phyloP scores from a whole-genome alignment of 2,329 filamentous ascomycete genomes.

The Nectriaceae sp. region DNA sequence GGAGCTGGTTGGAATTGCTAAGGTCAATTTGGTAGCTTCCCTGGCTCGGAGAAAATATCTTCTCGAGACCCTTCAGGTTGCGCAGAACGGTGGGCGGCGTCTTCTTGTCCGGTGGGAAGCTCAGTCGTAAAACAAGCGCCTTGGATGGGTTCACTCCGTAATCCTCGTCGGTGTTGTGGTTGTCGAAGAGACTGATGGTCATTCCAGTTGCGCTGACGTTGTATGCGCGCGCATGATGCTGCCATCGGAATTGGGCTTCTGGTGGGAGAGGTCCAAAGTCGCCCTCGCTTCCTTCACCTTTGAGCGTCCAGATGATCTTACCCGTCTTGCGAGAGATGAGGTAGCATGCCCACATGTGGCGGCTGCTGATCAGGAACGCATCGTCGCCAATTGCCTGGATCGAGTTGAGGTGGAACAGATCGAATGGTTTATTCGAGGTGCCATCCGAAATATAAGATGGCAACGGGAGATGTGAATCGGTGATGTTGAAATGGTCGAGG shows the following conservation, averaged over 20 bases:
- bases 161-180: constrained; percentile 30
- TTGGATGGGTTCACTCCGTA: constrained; percentile 6
- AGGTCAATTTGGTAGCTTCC: constrained; percentile 21
- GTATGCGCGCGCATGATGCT: constrained; percentile 36
- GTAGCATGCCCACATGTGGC: constrained; percentile 24
- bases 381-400: constrained; percentile 23
- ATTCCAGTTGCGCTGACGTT: constrained; percentile 20
- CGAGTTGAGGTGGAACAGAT: constrained; percentile 30
- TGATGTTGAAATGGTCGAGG: constrained; percentile 31
- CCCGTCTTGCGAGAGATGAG: constrained; percentile 23
- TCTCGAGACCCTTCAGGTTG: background rate
- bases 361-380: constrained; percentile 22
- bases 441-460: constrained; percentile 15
- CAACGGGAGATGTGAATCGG: constrained; percentile 16
- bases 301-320: constrained; percentile 25
- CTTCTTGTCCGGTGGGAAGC: constrained; percentile 14
- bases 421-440: constrained; percentile 10
- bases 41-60: constrained; percentile 9
- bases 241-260: constrained; percentile 36
- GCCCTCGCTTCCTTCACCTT: constrained; percentile 25
- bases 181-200: constrained; percentile 37
- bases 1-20: constrained; percentile 23
- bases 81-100: constrained; percentile 13
- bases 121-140: constrained; percentile 14
- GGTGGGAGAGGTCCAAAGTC: constrained; percentile 22